Base-by-base conservation (phyloP, 306 rosid genomes). In the Crotalaria pallida region DNA sequence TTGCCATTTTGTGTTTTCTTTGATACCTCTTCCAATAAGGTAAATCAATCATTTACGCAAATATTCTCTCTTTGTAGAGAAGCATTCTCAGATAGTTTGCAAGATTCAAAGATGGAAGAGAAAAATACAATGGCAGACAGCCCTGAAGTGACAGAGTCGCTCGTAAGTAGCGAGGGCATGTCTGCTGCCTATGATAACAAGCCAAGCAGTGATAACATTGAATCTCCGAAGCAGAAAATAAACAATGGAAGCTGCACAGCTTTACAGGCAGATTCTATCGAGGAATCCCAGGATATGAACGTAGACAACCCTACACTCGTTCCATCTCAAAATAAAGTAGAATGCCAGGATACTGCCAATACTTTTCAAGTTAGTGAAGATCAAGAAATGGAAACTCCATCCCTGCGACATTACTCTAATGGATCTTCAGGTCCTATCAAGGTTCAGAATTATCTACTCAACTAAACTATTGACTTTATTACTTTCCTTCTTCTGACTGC, bases 51-150 rank as follows among this genome's bases (percentile, higher is more conserved):
- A 29, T 65, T 27, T 63, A 41, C 12, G 29, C 69, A 11, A 56
- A 58, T 63, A 24, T 79, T 67, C 15, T 17, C 18, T 58, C 4
- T 53, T 59, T 45, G 52, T 59, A 89, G 92, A 79, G 79, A 75
- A 75, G 56, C 59, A 16, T 26, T 22, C 64, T 73, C 85, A 10
- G 52, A 62, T 58, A 72, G 83, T 79, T 77, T 77, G 68, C 84
- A 62, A 74, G 71, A 61, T 61, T 77, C 72, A 62, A 81, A 60
- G 59, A 45, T 53, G 56, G 64, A 31, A 58, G 77, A 73, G 67
- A 71, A 68, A 78, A 62, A 48, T 68, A 38, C 41, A 69, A 75
- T 13, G 19, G 56, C 31, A 9, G 26, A 52, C 43, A 49, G 57
- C 48, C 66, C 69, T 45, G 73, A 72, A 27, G 69, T 68, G 76